Base-by-base conservation (phyloP, 1,284 basidiomycete species). In the Leccinum solheimii region DNA sequence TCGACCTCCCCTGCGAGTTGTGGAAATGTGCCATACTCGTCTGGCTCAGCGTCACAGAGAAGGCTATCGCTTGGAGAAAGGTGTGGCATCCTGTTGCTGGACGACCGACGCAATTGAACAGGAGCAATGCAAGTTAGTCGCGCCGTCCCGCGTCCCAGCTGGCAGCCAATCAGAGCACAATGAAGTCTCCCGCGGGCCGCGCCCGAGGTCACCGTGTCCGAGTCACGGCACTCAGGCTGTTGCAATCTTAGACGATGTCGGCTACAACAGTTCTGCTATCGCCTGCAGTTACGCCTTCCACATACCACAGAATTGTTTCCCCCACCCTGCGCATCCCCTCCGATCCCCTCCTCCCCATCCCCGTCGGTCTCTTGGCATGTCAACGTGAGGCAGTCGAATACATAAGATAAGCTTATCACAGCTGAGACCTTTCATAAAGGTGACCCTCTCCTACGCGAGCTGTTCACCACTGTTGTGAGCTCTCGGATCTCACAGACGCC, bases 291-390 rank as follows among this genome's bases (percentile, higher is more conserved):
- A 83, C 82, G 5, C 85, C 85, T 19, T 67, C 78, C 7, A 79
- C 83, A 50, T 91, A 91, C 72, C 87, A 88, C 68, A 82, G 83
- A 59, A 82, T 90, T 48, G 68, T 86, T 59, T 87, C 86, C 4
- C 77, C 82, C 6, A 82, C 82, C 9, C 76, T 90, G 14, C 71
- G 60, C 21, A 73, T 90, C 57, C 82, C 87, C n/a, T 75, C 78
- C 19, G 80, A 86, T 57, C 74, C 79, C 10, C 69, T 75, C 23
- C 64, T 77, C 5, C 73, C 87, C 13, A 81, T 90, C 49, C 89
- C 88, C 43, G 88, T 91, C 49, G 88, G 89, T 56, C 78, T 91
- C 19, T 77, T 91, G 48, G 83, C 88, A 43, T 91, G 88, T 72
- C 88, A 90, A 80, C 85, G 88, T 88, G 72, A 69, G 78, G 73